Percentiles rank a stretch among this genome's conserved stretches.
Evolutionary conservation across 2,329 filamentous ascomycete species (phyloP).

Genomic region (Aureobasidium sp.): DNA sequence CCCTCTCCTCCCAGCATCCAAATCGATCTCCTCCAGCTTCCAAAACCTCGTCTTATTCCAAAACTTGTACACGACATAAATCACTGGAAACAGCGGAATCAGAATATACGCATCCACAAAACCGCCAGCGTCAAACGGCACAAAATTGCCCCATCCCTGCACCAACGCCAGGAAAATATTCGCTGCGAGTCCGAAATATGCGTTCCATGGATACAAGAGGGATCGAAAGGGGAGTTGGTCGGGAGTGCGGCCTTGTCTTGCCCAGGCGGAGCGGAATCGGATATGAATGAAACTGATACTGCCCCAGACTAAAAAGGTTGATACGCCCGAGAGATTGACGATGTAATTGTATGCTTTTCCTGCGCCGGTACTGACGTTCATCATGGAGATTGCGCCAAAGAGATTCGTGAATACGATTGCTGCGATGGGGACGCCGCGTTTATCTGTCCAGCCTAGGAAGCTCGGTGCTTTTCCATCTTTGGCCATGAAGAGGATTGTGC

Average conservation of each 20-base stretch:
- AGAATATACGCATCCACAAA: constrained; percentile 53
- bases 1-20: constrained; percentile 36
- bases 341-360: constrained; percentile 55
- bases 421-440: constrained; percentile 53
- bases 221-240: constrained; percentile 45
- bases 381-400: constrained; percentile 65
- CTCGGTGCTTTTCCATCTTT: constrained; percentile 64
- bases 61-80: constrained; percentile 44
- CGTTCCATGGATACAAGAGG: constrained; percentile 46
- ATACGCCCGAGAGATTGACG: constrained; percentile 62
- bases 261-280: constrained; percentile 61
- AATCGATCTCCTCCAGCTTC: constrained; percentile 34
- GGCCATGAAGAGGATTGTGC: constrained; percentile 70
- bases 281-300: constrained; percentile 65
- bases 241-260: constrained; percentile 48
- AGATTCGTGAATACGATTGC: constrained; percentile 62
- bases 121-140: constrained; percentile 42
- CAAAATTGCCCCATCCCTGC: constrained; percentile 49
- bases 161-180: constrained; percentile 46
- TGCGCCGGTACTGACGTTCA: constrained; percentile 63
- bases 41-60: constrained; percentile 33
- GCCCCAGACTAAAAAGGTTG: constrained; percentile 66
- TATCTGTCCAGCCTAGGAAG: constrained; percentile 62
- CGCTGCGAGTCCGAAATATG: constrained; percentile 42
- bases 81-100: constrained; percentile 43